phyloP scores from a whole-genome alignment of 345 rosid genomes.

The Aquilaria malaccensis region DNA sequence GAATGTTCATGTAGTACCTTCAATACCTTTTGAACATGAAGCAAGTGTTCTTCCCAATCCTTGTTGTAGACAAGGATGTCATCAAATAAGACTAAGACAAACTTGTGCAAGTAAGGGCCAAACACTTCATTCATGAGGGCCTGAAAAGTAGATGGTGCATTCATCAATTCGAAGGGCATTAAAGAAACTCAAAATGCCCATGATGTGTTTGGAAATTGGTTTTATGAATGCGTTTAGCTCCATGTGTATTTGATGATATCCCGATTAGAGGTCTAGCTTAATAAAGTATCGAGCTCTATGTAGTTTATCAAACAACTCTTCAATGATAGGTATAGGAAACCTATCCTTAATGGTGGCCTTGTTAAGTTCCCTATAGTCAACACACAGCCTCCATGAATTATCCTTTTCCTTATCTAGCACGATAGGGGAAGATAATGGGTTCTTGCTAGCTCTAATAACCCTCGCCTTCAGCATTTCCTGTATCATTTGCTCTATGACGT shows the following conservation, averaged over 20 bases:
- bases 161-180: background rate
- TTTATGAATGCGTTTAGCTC: background rate
- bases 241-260: background rate
- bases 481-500: background rate
- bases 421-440: background rate
- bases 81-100: background rate
- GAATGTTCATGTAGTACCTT: background rate
- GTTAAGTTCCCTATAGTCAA: background rate
- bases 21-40: background rate
- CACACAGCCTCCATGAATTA: background rate
- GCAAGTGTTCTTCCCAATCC: background rate
- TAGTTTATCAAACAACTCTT: background rate
- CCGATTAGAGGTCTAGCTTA: background rate
- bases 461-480: background rate
- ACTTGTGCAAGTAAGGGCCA: background rate
- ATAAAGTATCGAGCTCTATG: background rate
- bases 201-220: background rate
- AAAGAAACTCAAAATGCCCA: background rate
- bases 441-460: background rate
- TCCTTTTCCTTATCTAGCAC: background rate
- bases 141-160: background rate
- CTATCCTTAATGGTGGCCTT: background rate
- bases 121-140: too few relatives aligned
- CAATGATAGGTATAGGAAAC: background rate
- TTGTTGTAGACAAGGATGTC: background rate